Evolutionary conservation across 306 rosid species (phyloP).

Genomic region (Ceratonia siliqua): DNA sequence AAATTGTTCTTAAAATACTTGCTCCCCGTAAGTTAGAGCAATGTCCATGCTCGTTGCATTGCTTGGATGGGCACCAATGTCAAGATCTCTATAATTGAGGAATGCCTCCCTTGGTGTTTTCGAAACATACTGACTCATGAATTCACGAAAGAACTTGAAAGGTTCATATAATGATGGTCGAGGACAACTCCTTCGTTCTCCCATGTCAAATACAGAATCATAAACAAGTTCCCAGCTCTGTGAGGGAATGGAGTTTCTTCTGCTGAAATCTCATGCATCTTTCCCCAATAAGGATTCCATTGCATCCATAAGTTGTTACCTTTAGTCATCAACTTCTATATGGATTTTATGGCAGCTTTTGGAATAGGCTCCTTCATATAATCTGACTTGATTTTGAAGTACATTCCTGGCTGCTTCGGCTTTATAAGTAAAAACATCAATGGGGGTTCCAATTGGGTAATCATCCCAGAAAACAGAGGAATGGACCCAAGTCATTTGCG

Average conservation of each 20-base stretch:
- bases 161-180: neutral
- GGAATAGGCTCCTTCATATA: constrained; percentile 41
- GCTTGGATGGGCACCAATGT: constrained; percentile 42
- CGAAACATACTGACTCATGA: constrained; percentile 34
- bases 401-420: neutral
- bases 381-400: constrained; percentile 42
- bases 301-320: constrained; percentile 31
- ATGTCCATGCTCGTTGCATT: neutral
- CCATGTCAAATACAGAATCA: constrained; percentile 29
- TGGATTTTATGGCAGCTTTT: constrained; percentile 19
- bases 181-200: neutral
- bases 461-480: constrained; percentile 38
- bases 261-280: constrained; percentile 39
- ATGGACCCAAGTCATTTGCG: constrained; percentile 40
- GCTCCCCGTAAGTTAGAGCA: constrained; percentile 22
- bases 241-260: constrained; percentile 53
- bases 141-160: constrained; percentile 12
- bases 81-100: constrained; percentile 39
- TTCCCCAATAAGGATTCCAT: constrained; percentile 52
- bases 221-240: constrained; percentile 42
- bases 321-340: constrained; percentile 41
- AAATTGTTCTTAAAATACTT: constrained; percentile 29
- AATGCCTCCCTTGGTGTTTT: constrained; percentile 29
- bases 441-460: constrained; percentile 22
- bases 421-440: constrained; percentile 31